Base-by-base conservation (phyloP, 1,139 yeast genomes). In the Hyphopichia khmerensis region DNA sequence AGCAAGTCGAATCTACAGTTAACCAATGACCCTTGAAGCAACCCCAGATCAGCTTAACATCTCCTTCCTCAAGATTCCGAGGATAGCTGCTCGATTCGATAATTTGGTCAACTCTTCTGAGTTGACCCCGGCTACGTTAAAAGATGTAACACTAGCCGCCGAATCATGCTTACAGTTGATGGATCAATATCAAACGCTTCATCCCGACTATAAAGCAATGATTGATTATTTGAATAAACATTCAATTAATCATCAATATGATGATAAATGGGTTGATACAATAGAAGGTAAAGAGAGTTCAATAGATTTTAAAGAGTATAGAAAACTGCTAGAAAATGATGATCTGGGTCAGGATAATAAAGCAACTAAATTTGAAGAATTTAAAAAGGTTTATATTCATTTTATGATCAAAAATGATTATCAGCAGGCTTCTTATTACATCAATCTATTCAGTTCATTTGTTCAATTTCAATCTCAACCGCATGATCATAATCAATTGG, bases 391-490 rank as follows among this genome's bases (percentile, higher is more conserved):
- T 4, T 18, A 14, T 26, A 39, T 37, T 29, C 34, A 37, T 11
- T 31, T 27, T 19, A 27, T 59, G 16, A 48, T 63, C 10, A 49
- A 48, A 27, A 56, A 55, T 3, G 56, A 57, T 27, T 37, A n/a
- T 63, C 52, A 54, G 19, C 51, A 47, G 33, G 63, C 63, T 2
- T 40, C 51, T 11, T 50, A 48, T 21, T 46, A 51, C 26, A 42
- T 64, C 18, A 55, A 52, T 39, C 52, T 53, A 30, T 55, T 51
- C 38, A 42, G 53, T 11, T 44, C 58, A 11, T 42, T 54, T 18
- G 59, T 55, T 14, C 62, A 53, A 37, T 62, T 66, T 43, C 42
- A 54, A 19, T 55, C 57, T 4, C 67, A 62, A 34, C 62, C 65
- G 3, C 47, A 51, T 26, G 55, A 54, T 37, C 49, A 47, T 16